Conservation (phyloP, 1,139 yeast genomes). For the Nadsonia starkeyi-henricii region DNA sequence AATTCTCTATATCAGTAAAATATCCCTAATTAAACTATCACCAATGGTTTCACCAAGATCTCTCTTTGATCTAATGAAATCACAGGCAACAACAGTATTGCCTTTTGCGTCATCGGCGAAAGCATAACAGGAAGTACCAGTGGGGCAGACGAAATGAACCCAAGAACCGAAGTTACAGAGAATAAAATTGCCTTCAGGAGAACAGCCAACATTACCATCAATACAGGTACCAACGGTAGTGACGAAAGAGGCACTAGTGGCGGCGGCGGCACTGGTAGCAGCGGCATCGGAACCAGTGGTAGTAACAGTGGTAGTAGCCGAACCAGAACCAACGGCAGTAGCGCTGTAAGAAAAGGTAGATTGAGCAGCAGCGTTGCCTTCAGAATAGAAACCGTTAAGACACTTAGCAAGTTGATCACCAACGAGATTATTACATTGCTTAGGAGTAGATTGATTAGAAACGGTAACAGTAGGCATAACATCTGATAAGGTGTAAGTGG, state of each 20-base stretch:
- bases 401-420: neutral
- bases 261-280: neutral
- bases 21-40: neutral
- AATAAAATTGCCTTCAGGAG: constrained; percentile 35
- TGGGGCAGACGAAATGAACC: constrained; percentile 41
- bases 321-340: too few relatives aligned
- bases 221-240: constrained; percentile 23
- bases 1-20: neutral
- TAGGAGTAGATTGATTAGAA: neutral
- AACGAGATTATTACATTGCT: neutral
- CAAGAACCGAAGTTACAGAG: constrained; percentile 42
- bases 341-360: neutral
- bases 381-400: neutral
- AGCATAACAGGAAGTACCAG: constrained; percentile 47
- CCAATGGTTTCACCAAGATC: neutral
- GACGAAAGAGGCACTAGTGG: neutral
- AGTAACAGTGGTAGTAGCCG: neutral
- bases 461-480: neutral
- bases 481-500: neutral
- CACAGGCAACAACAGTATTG: constrained; percentile 17
- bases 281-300: neutral
- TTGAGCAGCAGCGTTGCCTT: neutral
- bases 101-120: constrained; percentile 20
- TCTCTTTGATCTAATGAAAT: constrained; percentile 6
- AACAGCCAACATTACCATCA: constrained; percentile 38